Evolutionary conservation across 768 basidiomycete species (phyloP), one percentile per base, ranked within the genome.

Genomic region (Boletus subparvulus): DNA sequence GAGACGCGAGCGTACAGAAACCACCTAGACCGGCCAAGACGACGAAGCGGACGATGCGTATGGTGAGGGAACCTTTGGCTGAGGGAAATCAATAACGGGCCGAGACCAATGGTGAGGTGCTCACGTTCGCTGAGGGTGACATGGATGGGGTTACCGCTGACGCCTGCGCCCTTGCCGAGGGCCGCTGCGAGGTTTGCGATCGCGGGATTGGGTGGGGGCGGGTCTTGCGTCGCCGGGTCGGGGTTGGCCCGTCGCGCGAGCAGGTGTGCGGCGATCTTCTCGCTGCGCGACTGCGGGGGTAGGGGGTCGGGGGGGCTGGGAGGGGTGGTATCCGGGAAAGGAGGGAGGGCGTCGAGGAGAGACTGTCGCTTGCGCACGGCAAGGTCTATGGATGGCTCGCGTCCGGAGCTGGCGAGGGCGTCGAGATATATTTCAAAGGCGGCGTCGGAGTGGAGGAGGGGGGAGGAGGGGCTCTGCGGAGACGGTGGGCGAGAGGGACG

Each of bases 101-200:
- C 1, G 42, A 14, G 16, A 36, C 5, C 13, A 36, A 14, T 11
- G 6, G 0, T 10, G 51, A 17, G 56, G 26, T 17, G 79, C 88
- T 71, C 65, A 89, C 92, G 83, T 79, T 94, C 91, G 58, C 85
- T 84, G 61, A 94, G 81, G 26, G 90, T 81, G 39, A 94, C 93
- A 46, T 89, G 82, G 33, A 95, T 85, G 6, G 93, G 93, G 56
- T 82, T 82, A 0, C 71, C 71, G 33, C 69, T 75, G 19, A 76
- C 74, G 26, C 79, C 80, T 12, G 75, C 75, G 17, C 75, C 77
- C 48, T 75, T 67, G 56, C 75, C 69, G 47, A 80, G 66, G 24
- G 75, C 76, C 13, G 80, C 73, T 13, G 77, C 69, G 54, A 65
- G 74, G 55, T 75, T 83, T 43, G 74, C 73, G 50, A 80, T 65